phyloP scores from a whole-genome alignment of 1,284 basidiomycete species.

The Ganoderma multipileum region DNA sequence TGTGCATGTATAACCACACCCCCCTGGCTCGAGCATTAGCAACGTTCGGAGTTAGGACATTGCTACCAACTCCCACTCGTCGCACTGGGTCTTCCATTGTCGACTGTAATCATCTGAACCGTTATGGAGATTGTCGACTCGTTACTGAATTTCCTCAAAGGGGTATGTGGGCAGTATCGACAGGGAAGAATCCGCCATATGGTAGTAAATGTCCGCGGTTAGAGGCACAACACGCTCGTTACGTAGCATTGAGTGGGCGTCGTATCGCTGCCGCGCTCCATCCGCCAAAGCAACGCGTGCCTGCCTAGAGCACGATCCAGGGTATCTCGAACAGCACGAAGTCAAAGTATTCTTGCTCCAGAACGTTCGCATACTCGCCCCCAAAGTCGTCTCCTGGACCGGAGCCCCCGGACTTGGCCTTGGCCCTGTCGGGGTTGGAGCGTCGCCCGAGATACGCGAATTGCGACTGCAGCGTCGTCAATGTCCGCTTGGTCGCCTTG shows the following conservation, averaged over 20 bases:
- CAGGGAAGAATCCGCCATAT: slow-evolving; percentile 13
- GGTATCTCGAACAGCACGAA: slow-evolving; percentile 91
- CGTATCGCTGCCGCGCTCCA: slow-evolving; percentile 9
- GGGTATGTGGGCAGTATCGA: slow-evolving; percentile 18
- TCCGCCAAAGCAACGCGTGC: not conserved
- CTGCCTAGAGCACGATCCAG: slow-evolving; percentile 58
- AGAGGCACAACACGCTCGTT: slow-evolving; percentile 1
- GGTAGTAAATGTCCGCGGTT: slow-evolving; percentile 25
- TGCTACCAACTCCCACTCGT: no score
- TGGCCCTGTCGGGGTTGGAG: slow-evolving; percentile 55
- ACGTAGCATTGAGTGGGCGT: not conserved
- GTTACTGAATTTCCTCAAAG: not conserved
- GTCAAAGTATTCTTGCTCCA: slow-evolving; percentile 95
- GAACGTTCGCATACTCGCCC: slow-evolving; percentile 89
- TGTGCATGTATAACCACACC: not conserved
- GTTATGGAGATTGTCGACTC: not conserved
- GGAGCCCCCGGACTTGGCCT: slow-evolving; percentile 46
- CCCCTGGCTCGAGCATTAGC: no score
- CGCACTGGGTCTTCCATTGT: no score
- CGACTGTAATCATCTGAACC: not conserved
- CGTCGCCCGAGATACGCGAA: slow-evolving; percentile 83
- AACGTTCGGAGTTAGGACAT: no score
- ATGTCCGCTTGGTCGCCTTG: slow-evolving; percentile 83
- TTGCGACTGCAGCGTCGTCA: slow-evolving; percentile 77
- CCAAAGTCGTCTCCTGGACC: slow-evolving; percentile 61